Conservation (phyloP, 768 basidiomycete genomes). For the Auriscalpium vulgare region DNA sequence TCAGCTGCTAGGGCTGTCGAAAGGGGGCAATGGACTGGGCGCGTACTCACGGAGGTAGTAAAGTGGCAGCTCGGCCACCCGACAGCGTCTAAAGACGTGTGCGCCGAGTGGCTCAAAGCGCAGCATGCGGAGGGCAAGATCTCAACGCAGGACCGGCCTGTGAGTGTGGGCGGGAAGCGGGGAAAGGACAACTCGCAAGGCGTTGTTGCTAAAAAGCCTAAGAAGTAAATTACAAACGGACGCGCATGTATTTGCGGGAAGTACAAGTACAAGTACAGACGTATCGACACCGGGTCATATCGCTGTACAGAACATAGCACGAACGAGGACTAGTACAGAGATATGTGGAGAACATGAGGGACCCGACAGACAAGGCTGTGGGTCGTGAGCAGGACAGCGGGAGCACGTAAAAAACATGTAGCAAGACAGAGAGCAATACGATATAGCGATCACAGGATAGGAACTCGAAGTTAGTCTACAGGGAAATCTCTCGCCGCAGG, state of each 20-base stretch:
- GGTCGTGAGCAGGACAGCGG: too few species aligned
- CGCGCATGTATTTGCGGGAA: background rate
- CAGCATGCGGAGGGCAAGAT: conserved; percentile 44
- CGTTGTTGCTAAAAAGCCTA: conserved; percentile 10
- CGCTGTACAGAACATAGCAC: background rate
- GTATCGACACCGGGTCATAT: background rate
- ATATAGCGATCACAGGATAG: too few species aligned
- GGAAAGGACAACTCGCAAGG: conserved; percentile 4
- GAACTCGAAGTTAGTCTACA: too few species aligned
- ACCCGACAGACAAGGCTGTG: background rate
- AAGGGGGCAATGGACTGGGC: conserved; percentile 67
- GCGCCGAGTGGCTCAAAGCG: conserved; percentile 58
- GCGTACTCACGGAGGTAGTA: conserved; percentile 55
- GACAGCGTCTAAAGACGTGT: conserved; percentile 53
- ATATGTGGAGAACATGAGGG: background rate
- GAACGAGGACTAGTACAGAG: background rate
- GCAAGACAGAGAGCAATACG: too few species aligned
- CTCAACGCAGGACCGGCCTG: conserved; percentile 19
- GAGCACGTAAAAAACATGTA: too few species aligned
- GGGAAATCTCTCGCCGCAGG: too few species aligned
- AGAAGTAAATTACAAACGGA: background rate
- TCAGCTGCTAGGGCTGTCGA: conserved; percentile 39
- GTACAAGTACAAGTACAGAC: background rate
- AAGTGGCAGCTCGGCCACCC: conserved; percentile 87
- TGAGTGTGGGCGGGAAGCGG: conserved; percentile 2